Conservation (phyloP, 495 filamentous ascomycete genomes). For the Apodospora peruviana region DNA sequence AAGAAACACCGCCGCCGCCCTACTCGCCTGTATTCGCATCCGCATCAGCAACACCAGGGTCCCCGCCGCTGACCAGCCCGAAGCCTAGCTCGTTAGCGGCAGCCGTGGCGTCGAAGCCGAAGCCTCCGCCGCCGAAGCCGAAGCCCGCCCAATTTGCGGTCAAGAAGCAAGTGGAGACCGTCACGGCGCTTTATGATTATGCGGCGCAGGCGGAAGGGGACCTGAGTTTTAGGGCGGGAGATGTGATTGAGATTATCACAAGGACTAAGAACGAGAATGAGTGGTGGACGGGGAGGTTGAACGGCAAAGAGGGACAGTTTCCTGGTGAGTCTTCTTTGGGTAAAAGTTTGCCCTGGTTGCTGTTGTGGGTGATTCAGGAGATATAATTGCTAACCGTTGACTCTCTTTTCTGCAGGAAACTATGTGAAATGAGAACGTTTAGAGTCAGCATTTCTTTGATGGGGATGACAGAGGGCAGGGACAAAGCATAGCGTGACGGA, state of each 20-base stretch:
- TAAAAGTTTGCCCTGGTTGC: no score
- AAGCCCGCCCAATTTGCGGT: conserved; percentile 47
- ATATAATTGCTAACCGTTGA: no score
- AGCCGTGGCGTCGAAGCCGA: conserved; percentile 72
- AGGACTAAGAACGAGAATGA: conserved; percentile 85
- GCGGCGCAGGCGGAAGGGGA: conserved; percentile 94
- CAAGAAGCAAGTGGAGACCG: conserved; percentile 74
- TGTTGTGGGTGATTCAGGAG: no score
- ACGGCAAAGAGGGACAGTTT: conserved; percentile 83
- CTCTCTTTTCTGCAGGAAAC: no score
- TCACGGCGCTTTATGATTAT: conserved; percentile 87
- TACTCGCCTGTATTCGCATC: conserved; percentile 37
- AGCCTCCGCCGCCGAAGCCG: conserved; percentile 71
- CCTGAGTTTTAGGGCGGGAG: conserved; percentile 83
- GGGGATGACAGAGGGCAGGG: no score
- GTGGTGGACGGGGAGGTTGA: conserved; percentile 85
- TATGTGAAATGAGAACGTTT: no score
- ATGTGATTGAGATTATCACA: conserved; percentile 81
- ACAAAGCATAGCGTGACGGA: no score
- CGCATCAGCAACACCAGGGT: background rate
- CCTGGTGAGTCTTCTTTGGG: conserved; percentile 90
- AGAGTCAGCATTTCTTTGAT: no score
- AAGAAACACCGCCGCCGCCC: conserved; percentile 47
- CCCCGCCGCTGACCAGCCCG: conserved; percentile 9
- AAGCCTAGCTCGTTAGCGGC: conserved; percentile 40